A percentile compares a stretch with the other conserved stretches of the same genome.
These are phyloP conservation scores for Phytopythium boreale DNA, from an alignment of 352 stramenopile species.

Conservation along the genomic window DNA sequence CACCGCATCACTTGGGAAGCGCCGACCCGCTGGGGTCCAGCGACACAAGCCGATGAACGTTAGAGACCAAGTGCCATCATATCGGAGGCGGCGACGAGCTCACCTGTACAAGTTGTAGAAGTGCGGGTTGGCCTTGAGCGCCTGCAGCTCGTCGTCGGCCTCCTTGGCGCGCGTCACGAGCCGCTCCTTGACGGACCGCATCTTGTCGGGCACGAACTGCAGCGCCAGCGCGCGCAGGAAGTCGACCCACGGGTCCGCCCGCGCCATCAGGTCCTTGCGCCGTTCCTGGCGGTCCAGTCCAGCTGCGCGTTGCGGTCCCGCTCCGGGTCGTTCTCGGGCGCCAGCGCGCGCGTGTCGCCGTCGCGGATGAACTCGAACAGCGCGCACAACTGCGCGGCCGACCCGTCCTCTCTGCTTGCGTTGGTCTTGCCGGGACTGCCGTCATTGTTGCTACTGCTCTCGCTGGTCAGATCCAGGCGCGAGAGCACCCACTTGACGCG, in stretches of 20 bases:
- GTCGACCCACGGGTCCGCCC: conserved; percentile 42
- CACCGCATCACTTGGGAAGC: not conserved
- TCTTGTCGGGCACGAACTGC: conserved; percentile 65
- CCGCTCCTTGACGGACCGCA: conserved; percentile 62
- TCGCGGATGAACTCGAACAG: conserved; percentile 75
- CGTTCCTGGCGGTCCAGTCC: conserved; percentile 5
- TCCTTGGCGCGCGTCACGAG: conserved; percentile 42
- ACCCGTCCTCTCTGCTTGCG: conserved; percentile 17
- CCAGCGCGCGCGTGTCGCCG: conserved; percentile 38
- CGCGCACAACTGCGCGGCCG: conserved; percentile 62
- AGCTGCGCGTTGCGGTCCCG: conserved; percentile 12
- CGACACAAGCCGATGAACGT: not conserved
- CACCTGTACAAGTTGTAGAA: conserved; percentile 70
- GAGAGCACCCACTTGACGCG: conserved; percentile 80
- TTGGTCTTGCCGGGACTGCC: conserved; percentile 7
- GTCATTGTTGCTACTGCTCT: conserved; percentile 7
- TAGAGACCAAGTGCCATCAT: too few species aligned
- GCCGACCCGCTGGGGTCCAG: not conserved
- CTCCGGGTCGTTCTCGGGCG: conserved; percentile 52
- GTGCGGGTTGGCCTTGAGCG: conserved; percentile 58
- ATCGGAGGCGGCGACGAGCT: too few species aligned
- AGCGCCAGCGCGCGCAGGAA: conserved; percentile 62
- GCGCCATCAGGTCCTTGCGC: conserved; percentile 33
- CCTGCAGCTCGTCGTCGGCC: conserved; percentile 44
- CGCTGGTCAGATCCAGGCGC: conserved; percentile 45